phyloP scores from a whole-genome alignment of 495 filamentous ascomycete genomes.

The Neurospora terricola region DNA sequence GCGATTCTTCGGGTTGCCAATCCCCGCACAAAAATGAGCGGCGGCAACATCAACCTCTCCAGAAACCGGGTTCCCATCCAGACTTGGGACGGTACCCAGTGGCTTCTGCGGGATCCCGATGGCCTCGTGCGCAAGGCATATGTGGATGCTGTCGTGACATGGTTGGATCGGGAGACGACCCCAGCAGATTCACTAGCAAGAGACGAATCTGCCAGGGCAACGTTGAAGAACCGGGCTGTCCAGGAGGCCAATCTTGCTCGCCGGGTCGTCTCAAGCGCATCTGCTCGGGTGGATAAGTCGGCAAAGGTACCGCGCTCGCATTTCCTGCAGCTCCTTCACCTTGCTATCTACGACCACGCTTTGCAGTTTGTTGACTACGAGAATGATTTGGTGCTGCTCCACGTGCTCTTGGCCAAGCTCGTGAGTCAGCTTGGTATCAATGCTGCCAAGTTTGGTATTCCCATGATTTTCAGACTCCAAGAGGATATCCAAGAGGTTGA shows the following conservation, averaged over 20 bases:
- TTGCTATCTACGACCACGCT: constrained; percentile 79
- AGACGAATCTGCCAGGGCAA: constrained; percentile 40
- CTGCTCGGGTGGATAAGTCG: constrained; percentile 48
- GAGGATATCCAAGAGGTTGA: constrained; percentile 65
- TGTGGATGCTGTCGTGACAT: constrained; percentile 67
- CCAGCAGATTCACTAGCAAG: constrained; percentile 52
- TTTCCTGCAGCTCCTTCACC: constrained; percentile 75
- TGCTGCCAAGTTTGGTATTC: constrained; percentile 63
- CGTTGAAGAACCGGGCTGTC: constrained; percentile 23
- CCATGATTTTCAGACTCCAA: constrained; percentile 81
- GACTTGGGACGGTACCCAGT: constrained; percentile 88
- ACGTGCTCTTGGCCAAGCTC: constrained; percentile 62
- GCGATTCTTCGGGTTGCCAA: constrained; percentile 73
- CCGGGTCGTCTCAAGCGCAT: constrained; percentile 60
- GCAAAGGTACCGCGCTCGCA: constrained; percentile 46
- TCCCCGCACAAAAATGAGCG: constrained; percentile 45
- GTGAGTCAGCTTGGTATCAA: constrained; percentile 76
- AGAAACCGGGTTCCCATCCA: constrained; percentile 64
- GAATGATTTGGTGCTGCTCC: constrained; percentile 62
- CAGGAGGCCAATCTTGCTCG: constrained; percentile 35
- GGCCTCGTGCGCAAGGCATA: constrained; percentile 72
- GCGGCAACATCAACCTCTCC: constrained; percentile 50
- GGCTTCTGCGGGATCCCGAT: constrained; percentile 71
- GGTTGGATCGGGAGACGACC: constrained; percentile 71
- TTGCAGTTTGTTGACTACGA: constrained; percentile 59